Base-by-base conservation (phyloP, 495 filamentous ascomycete species). In the Gamarada debralockiae region DNA sequence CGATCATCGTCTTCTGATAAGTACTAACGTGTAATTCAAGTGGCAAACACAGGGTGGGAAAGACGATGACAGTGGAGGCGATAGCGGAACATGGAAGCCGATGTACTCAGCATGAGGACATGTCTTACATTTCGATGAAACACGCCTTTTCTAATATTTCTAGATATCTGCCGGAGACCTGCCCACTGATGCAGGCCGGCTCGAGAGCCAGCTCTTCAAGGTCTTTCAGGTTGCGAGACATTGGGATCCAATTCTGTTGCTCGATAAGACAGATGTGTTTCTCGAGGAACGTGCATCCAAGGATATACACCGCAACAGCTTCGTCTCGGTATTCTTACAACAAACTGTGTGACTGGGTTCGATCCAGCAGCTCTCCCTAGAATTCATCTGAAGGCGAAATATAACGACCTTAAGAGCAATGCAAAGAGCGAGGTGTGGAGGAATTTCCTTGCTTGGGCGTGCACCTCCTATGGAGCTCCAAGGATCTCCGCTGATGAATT, bases 211-310 rank as follows among this genome's bases (percentile, higher is more conserved):
- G 6, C 66, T 81, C 17, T 60, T 67, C 31, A 34, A 58, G 0
- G 68, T 79, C n/a, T 63, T 79, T 12, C 56, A 68, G 27, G 60
- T 73, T 31, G 65, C 60, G 10, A 64, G 48, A 0, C 54, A 59
- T 20, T 78, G 72, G 73, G 64, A 64, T 0, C 65, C 64, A 10
- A 56, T 77, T 6, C 50, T 77, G 2, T 63, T 77, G 14, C 55
- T 72, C 2, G 67, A 71, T 33, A 64, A 72, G 45, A 63, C 63
- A 1, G 68, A 71, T 45, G 63, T 69, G 3, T 70, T 69, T 57
- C 56, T 71, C 4, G 61, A 68, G 50, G 4, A 53, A 65, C 15
- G 69, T 70, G 34, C 58, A 72, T 1, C 24, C 17, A 0, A 52
- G 15, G 64, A 73, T 46, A 48, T 71, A 50, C 50, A 59, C 15